phyloP scores from a whole-genome alignment of 2,329 filamentous ascomycete genomes.

The Arthrobotrys entomopaga region DNA sequence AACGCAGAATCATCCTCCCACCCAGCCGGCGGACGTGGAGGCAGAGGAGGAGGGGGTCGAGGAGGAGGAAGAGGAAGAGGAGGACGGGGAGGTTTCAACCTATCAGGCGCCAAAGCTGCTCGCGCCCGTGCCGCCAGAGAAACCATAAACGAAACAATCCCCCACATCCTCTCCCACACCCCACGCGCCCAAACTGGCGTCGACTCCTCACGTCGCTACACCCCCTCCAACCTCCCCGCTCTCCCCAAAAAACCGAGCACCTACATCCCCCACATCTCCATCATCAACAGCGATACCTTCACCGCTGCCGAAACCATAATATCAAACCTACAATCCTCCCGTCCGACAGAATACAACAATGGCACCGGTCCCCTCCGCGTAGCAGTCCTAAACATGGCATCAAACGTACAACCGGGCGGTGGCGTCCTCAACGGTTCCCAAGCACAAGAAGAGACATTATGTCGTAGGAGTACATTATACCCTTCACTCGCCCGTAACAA shows the following conservation, averaged over 20 bases:
- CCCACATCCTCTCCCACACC: constrained; percentile 67
- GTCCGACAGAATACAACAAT: constrained; percentile 53
- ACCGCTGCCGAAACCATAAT: constrained; percentile 64
- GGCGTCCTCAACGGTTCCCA: constrained; percentile 71
- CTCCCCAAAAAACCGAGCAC: constrained; percentile 26
- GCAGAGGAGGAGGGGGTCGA: constrained; percentile 12
- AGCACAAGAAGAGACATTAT: constrained; percentile 72
- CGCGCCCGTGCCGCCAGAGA: constrained; percentile 69
- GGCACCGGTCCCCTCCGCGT: constrained; percentile 61
- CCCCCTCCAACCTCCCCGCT: constrained; percentile 53
- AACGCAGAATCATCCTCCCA: constrained; percentile 8
- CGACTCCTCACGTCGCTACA: constrained; percentile 66
- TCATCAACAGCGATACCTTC: constrained; percentile 68
- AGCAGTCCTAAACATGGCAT: constrained; percentile 73
- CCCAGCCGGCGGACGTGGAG: background rate
- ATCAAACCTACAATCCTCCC: constrained; percentile 57
- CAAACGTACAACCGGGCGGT: constrained; percentile 70
- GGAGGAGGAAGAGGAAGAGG: constrained; percentile 7
- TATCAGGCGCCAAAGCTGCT: constrained; percentile 50
- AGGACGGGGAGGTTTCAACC: background rate
- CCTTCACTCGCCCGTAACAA: constrained; percentile 68
- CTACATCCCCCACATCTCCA: constrained; percentile 62
- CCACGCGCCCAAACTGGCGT: constrained; percentile 69
- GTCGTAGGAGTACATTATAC: constrained; percentile 70
- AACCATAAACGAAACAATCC: constrained; percentile 71